Evolutionary conservation across 768 basidiomycete genomes (phyloP).

Genomic region (Phlebiopsis flavidoalba): DNA sequence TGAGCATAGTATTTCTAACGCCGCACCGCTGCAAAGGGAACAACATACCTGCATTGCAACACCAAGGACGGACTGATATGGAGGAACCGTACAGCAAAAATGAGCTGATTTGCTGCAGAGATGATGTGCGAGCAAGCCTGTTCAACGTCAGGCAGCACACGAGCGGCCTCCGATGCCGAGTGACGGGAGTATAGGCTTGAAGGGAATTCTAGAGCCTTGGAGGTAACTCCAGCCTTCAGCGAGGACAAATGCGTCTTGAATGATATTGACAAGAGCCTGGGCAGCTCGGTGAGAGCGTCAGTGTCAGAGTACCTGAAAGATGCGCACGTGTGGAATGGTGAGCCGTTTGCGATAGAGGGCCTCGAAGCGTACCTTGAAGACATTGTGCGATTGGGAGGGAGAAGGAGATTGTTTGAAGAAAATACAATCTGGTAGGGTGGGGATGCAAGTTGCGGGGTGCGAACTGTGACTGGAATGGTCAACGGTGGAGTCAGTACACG

Average conservation of each 20-base stretch:
- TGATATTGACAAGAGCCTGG: slow-evolving; percentile 2
- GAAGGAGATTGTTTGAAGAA: too few species aligned
- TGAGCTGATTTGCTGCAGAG: slow-evolving; percentile 31
- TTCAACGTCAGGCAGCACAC: slow-evolving; percentile 7
- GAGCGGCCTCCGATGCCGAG: slow-evolving; percentile 1
- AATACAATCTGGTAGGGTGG: too few species aligned
- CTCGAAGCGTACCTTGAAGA: too few species aligned
- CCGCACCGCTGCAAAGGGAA: too few species aligned
- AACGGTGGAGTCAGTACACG: too few species aligned
- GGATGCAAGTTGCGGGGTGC: too few species aligned
- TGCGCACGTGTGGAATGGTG: too few species aligned
- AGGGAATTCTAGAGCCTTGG: neutral
- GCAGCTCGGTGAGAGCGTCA: slow-evolving; percentile 1
- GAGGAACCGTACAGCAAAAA: slow-evolving; percentile 24
- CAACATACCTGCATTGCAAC: slow-evolving; percentile 3
- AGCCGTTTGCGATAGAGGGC: neutral
- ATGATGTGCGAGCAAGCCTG: slow-evolving; percentile 8
- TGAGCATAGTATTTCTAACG: too few species aligned
- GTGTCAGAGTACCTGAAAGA: too few species aligned
- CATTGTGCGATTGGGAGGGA: too few species aligned
- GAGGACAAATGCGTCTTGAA: neutral
- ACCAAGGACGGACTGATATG: slow-evolving; percentile 17
- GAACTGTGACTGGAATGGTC: too few species aligned
- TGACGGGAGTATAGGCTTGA: slow-evolving; percentile 2
- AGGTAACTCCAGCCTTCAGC: neutral